phyloP scores from a whole-genome alignment of 768 basidiomycete genomes.

The Brasilioporus rufonigricans region DNA sequence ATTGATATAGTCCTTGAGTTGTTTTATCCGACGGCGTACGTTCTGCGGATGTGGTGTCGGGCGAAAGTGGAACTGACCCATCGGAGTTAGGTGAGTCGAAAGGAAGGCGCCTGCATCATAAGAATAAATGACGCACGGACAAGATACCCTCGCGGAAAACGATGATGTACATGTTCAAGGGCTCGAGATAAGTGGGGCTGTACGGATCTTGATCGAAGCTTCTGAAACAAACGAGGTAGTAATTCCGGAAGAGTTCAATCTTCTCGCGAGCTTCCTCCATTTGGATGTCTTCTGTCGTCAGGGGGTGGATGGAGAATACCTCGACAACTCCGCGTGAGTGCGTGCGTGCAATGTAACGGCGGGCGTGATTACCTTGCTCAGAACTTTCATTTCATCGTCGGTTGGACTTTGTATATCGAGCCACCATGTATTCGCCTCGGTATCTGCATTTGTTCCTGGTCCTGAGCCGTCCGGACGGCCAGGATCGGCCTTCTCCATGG shows the following conservation, averaged over 20 bases:
- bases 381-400: slow-evolving; percentile 97
- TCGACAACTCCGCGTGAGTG: slow-evolving; percentile 30
- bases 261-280: slow-evolving; percentile 99
- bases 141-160: slow-evolving; percentile 97
- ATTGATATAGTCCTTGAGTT: slow-evolving; percentile 97
- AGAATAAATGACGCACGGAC: slow-evolving; percentile 56
- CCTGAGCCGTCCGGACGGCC: slow-evolving; percentile 25
- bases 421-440: slow-evolving; percentile 93
- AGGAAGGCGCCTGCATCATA: background rate
- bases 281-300: slow-evolving; percentile 98
- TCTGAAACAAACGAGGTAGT: slow-evolving; percentile 98
- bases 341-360: background rate
- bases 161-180: slow-evolving; percentile 99
- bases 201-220: slow-evolving; percentile 99
- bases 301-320: slow-evolving; percentile 96
- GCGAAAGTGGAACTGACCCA: slow-evolving; percentile 86
- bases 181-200: slow-evolving; percentile 95
- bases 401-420: slow-evolving; percentile 90
- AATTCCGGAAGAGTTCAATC: slow-evolving; percentile 98
- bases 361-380: slow-evolving; percentile 68
- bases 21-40: slow-evolving; percentile 96
- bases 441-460: slow-evolving; percentile 32
- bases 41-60: slow-evolving; percentile 98
- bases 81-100: background rate
- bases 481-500: slow-evolving; percentile 19